Evolutionary conservation across 805 yeast species (phyloP).

Genomic region (Zygoascus bituminiphila): DNA sequence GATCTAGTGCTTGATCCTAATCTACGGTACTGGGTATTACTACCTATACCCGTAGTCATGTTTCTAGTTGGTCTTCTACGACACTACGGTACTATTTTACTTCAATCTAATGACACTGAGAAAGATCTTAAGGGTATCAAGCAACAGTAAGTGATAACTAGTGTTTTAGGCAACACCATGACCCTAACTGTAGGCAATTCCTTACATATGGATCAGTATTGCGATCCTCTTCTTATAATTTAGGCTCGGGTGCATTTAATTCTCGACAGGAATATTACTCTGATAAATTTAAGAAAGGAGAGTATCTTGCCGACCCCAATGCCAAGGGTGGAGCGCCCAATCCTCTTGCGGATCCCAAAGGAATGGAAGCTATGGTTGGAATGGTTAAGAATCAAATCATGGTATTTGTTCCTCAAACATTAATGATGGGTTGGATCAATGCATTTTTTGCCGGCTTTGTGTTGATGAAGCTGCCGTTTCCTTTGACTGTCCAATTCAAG

Average conservation of each 20-base stretch:
- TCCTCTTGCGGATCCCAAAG: conserved; percentile 62
- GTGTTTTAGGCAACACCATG: not conserved
- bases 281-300: conserved; percentile 43
- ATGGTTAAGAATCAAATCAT: conserved; percentile 78
- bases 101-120: conserved; percentile 51
- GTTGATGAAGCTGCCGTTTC: conserved; percentile 83
- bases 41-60: conserved; percentile 88
- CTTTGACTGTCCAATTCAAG: conserved; percentile 81
- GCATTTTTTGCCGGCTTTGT: conserved; percentile 88
- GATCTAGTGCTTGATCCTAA: conserved; percentile 70
- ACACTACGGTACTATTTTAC: conserved; percentile 53
- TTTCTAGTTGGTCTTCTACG: conserved; percentile 75
- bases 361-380: conserved; percentile 62
- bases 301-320: conserved; percentile 35
- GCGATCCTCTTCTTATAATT: conserved; percentile 42
- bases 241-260: conserved; percentile 46
- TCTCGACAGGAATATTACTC: conserved; percentile 43
- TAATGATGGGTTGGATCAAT: conserved; percentile 94
- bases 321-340: conserved; percentile 28
- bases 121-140: conserved; percentile 43
- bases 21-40: conserved; percentile 78
- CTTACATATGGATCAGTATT: conserved; percentile 53
- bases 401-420: conserved; percentile 82
- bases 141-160: conserved; percentile 36
- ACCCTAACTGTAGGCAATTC: conserved; percentile 37